phyloP scores from a whole-genome alignment of 768 basidiomycete genomes.

The Kwoniella dendrophila region DNA sequence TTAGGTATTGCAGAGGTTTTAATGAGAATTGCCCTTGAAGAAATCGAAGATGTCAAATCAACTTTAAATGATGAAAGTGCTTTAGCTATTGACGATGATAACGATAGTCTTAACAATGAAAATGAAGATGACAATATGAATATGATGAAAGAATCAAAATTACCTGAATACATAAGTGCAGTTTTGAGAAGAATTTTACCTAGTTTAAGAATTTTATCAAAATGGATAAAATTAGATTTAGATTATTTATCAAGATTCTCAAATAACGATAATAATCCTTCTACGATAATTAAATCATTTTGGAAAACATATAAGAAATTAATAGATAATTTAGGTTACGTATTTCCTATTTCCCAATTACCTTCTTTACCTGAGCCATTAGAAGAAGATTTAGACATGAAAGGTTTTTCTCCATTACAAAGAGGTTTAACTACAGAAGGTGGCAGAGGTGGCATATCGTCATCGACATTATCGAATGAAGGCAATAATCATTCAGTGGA shows the following conservation, averaged over 20 bases:
- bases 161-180: conserved; percentile 68
- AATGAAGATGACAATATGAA: background rate
- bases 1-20: conserved; percentile 68
- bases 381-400: conserved; percentile 88
- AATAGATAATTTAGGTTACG: conserved; percentile 62
- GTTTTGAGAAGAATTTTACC: conserved; percentile 82
- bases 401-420: conserved; percentile 81
- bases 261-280: conserved; percentile 31
- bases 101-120: conserved; percentile 15
- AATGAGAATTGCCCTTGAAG: conserved; percentile 64
- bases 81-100: conserved; percentile 26
- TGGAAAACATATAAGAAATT: conserved; percentile 76
- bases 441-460: background rate
- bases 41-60: conserved; percentile 26
- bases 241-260: conserved; percentile 66
- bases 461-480: background rate
- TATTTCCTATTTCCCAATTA: conserved; percentile 71
- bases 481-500: conserved; percentile 1
- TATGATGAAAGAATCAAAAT: too few species aligned
- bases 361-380: conserved; percentile 65
- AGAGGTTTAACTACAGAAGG: conserved; percentile 60
- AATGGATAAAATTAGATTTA: conserved; percentile 81
- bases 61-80: conserved; percentile 23
- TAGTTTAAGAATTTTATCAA: conserved; percentile 79
- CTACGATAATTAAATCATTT: conserved; percentile 58